Evolutionary conservation across 2,329 filamentous ascomycete genomes (phyloP).

Genomic region (Phialemonium atrogriseum): DNA sequence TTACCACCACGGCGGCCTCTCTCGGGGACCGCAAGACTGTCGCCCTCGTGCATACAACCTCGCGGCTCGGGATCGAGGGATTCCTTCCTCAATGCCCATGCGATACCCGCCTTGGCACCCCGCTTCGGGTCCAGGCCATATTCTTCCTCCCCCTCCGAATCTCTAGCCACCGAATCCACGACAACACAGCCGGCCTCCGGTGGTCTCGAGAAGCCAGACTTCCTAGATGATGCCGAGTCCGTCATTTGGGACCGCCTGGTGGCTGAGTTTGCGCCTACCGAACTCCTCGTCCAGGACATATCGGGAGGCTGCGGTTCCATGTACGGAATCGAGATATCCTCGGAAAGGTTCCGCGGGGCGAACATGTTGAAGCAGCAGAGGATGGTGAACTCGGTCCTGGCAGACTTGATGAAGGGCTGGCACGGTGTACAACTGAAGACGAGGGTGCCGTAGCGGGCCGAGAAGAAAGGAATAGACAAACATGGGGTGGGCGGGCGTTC

Average conservation of each 20-base stretch:
- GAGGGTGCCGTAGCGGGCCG: conserved; percentile 36
- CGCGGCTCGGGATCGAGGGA: too few species aligned
- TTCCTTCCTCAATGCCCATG: conserved; percentile 11
- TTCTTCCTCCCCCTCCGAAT: conserved; percentile 17
- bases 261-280: conserved; percentile 39
- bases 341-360: conserved; percentile 60
- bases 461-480: too few species aligned
- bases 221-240: conserved; percentile 47
- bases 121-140: conserved; percentile 30
- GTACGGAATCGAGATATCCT: conserved; percentile 76
- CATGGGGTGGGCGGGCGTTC: too few species aligned
- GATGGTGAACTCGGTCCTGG: conserved; percentile 67
- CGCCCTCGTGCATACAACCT: too few species aligned
- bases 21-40: too few species aligned
- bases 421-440: conserved; percentile 78
- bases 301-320: conserved; percentile 80
- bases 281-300: conserved; percentile 65
- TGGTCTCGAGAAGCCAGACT: conserved; percentile 34
- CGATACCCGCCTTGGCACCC: conserved; percentile 3
- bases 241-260: conserved; percentile 48
- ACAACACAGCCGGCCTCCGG: conserved; percentile 8
- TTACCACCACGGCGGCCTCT: too few species aligned
- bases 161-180: conserved; percentile 18
- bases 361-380: conserved; percentile 74
- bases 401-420: conserved; percentile 71